These are phyloP conservation scores for Elasticomyces elasticus DNA, from an alignment of 495 filamentous ascomycete genomes.

Conservation along the genomic window DNA sequence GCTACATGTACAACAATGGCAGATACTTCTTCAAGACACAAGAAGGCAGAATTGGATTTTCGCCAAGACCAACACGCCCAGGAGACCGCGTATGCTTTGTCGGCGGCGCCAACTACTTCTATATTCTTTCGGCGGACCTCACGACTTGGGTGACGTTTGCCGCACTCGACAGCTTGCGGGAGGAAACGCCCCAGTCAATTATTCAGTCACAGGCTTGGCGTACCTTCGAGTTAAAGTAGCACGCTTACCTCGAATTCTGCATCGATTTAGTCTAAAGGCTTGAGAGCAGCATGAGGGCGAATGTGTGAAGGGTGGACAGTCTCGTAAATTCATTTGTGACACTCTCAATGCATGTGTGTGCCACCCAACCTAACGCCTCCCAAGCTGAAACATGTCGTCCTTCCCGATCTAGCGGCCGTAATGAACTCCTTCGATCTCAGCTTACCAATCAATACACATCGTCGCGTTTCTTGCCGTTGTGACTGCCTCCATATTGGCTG, in stretches of 20 bases:
- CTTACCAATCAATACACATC: constrained; percentile 1
- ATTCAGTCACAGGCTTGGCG: not conserved
- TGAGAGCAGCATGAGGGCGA: too few relatives aligned
- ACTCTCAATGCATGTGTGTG: not conserved
- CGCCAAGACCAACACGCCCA: not conserved
- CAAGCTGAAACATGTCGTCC: too few relatives aligned
- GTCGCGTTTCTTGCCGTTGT: constrained; percentile 9
- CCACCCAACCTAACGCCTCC: too few relatives aligned
- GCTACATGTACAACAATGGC: not conserved
- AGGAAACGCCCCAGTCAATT: too few relatives aligned
- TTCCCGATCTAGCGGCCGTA: too few relatives aligned
- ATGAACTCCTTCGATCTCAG: too few relatives aligned
- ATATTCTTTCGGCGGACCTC: not conserved
- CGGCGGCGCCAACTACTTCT: not conserved
- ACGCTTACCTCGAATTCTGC: too few relatives aligned
- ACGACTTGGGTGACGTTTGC: not conserved
- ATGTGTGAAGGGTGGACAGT: too few relatives aligned
- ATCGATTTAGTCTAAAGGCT: too few relatives aligned
- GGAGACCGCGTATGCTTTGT: not conserved
- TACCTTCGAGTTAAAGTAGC: not conserved
- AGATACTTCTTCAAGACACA: not conserved
- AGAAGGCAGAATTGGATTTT: not conserved
- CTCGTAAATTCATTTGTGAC: not conserved
- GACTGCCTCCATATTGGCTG: not conserved
- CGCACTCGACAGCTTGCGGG: too few relatives aligned